Evolutionary conservation across 2,329 filamentous ascomycete species (phyloP), one percentile per base, ranked within the genome.

Genomic region (Amylocarpus encephaloides): DNA sequence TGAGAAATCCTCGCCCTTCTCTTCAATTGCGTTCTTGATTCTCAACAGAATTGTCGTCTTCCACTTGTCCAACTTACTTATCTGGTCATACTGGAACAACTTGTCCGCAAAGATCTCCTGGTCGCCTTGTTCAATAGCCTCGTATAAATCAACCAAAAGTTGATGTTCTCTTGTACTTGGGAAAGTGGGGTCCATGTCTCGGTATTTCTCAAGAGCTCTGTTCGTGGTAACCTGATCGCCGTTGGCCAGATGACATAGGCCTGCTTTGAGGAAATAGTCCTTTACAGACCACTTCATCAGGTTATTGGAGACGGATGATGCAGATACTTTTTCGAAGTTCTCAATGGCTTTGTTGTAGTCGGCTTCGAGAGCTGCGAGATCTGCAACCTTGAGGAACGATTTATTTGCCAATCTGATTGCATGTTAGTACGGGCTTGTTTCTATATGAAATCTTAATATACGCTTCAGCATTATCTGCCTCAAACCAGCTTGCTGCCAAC

Each of bases 21-120:
- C 77, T 71, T 92, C 85, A 62, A 95, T 94, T 48, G 76, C 76
- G 62, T 84, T 83, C 83, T 96, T 96, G 63, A 96, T 78, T 60
- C 83, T 80, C 64, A 95, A 72, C 56, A 95, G 70, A 51, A 95
- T 73, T 30, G 85, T 88, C 45, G 88, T 95, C 85, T 96, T 95
- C 92, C 92, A 97, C 74, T 92, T 93, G 67, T 96, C 91, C 64
- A 97, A 73, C 75, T 93, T 93, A 72, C 84, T 93, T 72, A 95
- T 77, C 73, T 94, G 88, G 68, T 96, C 90, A 66, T 82, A 97
- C 67, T 92, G 83, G 74, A 86, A 95, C 56, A 93, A 71, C 68
- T 91, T 90, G 65, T 95, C 88, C 18, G 85, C 80, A 64, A 95
- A 97, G 54, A 78, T 75, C 62, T 95, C 89, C 67, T 86, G 84